Evolutionary conservation across 176 grass and related monocot genomes (phyloP).

Genomic region (Oryza punctata): DNA sequence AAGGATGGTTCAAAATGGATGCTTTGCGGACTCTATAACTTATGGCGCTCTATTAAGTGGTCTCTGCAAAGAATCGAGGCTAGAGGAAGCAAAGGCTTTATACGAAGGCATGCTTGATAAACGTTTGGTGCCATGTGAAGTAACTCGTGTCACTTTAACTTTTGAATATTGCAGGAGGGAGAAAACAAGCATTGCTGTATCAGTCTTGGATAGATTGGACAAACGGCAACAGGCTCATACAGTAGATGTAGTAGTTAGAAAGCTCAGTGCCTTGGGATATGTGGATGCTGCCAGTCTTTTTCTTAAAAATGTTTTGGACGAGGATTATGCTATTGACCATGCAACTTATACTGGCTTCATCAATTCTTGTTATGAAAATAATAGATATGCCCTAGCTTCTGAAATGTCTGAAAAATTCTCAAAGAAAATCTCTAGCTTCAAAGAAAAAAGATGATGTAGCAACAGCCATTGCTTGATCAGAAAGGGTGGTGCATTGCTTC

Average conservation of each 20-base stretch:
- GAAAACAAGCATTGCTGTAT: slow-evolving; percentile 53
- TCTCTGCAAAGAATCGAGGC: slow-evolving; percentile 80
- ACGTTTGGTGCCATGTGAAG: slow-evolving; percentile 78
- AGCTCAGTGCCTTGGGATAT: slow-evolving; percentile 61
- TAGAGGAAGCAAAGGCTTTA: slow-evolving; percentile 83
- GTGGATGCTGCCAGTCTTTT: slow-evolving; percentile 70
- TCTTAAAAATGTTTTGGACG: slow-evolving; percentile 63
- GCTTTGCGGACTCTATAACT: slow-evolving; percentile 68
- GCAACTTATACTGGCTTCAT: slow-evolving; percentile 63
- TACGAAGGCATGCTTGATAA: slow-evolving; percentile 94
- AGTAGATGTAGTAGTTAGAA: slow-evolving; percentile 68
- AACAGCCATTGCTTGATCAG: slow-evolving; percentile 46
- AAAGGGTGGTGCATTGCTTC: not conserved
- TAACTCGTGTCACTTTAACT: slow-evolving; percentile 75
- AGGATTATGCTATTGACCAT: slow-evolving; percentile 60
- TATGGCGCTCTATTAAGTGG: slow-evolving; percentile 89
- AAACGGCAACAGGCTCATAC: slow-evolving; percentile 56
- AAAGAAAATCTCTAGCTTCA: slow-evolving; percentile 44
- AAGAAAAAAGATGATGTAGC: slow-evolving; percentile 36
- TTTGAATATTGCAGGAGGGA: slow-evolving; percentile 71
- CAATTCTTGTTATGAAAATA: slow-evolving; percentile 67
- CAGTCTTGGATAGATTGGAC: slow-evolving; percentile 67
- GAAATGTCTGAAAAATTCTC: slow-evolving; percentile 70
- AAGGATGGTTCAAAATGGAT: slow-evolving; percentile 73
- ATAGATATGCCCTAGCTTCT: slow-evolving; percentile 73